Evolutionary conservation across 345 rosid species (phyloP).

Genomic region (Boechera retrofracta): DNA sequence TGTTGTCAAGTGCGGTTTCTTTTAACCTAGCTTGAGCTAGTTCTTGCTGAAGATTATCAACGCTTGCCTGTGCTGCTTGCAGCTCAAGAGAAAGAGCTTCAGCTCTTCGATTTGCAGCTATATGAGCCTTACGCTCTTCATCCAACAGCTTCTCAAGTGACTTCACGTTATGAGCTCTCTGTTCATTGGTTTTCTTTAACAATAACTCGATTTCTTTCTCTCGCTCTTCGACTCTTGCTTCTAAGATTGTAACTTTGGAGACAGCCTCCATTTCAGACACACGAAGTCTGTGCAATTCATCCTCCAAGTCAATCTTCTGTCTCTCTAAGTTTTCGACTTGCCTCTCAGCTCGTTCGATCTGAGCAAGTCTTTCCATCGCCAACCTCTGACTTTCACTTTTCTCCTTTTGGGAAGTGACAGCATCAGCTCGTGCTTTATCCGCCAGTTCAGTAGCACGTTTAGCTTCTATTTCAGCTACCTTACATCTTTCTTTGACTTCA

Average conservation of each 20-base stretch:
- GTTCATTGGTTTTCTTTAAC: conserved; percentile 73
- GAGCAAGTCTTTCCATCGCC: conserved; percentile 91
- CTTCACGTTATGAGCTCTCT: conserved; percentile 80
- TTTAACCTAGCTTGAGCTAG: conserved; percentile 77
- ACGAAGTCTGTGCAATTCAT: conserved; percentile 65
- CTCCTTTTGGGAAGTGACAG: conserved; percentile 79
- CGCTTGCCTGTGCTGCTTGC: conserved; percentile 80
- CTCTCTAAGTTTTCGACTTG: conserved; percentile 81
- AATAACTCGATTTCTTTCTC: conserved; percentile 92
- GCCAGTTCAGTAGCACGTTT: conserved; percentile 90
- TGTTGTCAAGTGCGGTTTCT: conserved; percentile 84
- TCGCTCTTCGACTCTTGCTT: conserved; percentile 90
- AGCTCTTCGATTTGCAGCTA: conserved; percentile 71
- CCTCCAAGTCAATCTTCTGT: conserved; percentile 64
- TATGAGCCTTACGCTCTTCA: conserved; percentile 81
- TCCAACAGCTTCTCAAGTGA: conserved; percentile 82
- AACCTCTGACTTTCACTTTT: conserved; percentile 75
- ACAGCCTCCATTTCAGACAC: conserved; percentile 73
- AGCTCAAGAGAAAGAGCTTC: conserved; percentile 84
- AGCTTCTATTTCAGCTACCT: conserved; percentile 80
- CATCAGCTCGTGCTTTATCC: conserved; percentile 84
- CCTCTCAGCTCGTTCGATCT: conserved; percentile 82
- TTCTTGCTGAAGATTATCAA: conserved; percentile 84
- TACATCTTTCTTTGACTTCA: conserved; percentile 82
- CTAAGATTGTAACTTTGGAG: conserved; percentile 68